phyloP scores from a whole-genome alignment of 495 filamentous ascomycete species.

The Lentithecium fluviatile region DNA sequence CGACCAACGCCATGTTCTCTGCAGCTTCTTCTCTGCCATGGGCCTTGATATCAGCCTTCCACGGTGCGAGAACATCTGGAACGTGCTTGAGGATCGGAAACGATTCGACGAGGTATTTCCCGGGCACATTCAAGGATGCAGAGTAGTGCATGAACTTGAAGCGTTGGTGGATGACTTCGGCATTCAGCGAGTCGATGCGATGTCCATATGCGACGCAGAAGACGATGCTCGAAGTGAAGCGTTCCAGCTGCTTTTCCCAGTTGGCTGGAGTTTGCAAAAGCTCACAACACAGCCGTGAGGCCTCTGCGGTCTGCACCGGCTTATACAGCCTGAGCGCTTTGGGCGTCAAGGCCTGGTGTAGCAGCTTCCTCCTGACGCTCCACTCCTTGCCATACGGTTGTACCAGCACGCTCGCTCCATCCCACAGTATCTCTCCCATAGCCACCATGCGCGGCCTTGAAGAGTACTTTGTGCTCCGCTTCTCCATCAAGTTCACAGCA shows the following conservation, averaged over 20 bases:
- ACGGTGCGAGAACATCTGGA: constrained; percentile 58
- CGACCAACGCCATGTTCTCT: constrained; percentile 53
- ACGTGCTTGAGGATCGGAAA: constrained; percentile 55
- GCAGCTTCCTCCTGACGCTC: constrained; percentile 45
- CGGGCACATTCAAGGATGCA: constrained; percentile 60
- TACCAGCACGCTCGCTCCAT: constrained; percentile 51
- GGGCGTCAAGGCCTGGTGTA: constrained; percentile 48
- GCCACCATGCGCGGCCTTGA: constrained; percentile 56
- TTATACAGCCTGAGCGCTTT: constrained; percentile 52
- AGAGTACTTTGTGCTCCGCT: constrained; percentile 54
- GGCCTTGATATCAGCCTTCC: constrained; percentile 56
- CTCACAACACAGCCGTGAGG: constrained; percentile 40
- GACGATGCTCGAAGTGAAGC: constrained; percentile 64
- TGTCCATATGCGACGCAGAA: constrained; percentile 64
- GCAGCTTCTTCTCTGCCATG: constrained; percentile 52
- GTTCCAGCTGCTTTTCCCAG: constrained; percentile 63
- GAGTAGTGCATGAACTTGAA: constrained; percentile 60
- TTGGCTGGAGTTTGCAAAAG: constrained; percentile 40
- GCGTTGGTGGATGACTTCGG: constrained; percentile 52
- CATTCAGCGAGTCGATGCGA: constrained; percentile 55
- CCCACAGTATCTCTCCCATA: constrained; percentile 54
- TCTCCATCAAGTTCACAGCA: constrained; percentile 59
- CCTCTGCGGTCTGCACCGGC: constrained; percentile 47
- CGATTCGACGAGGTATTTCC: constrained; percentile 57
- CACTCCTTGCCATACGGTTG: constrained; percentile 51